Percentiles rank a stretch among this genome's conserved stretches.
phyloP scores from a whole-genome alignment of 2,329 filamentous ascomycete species.

The Cordyceps pruinosa region DNA sequence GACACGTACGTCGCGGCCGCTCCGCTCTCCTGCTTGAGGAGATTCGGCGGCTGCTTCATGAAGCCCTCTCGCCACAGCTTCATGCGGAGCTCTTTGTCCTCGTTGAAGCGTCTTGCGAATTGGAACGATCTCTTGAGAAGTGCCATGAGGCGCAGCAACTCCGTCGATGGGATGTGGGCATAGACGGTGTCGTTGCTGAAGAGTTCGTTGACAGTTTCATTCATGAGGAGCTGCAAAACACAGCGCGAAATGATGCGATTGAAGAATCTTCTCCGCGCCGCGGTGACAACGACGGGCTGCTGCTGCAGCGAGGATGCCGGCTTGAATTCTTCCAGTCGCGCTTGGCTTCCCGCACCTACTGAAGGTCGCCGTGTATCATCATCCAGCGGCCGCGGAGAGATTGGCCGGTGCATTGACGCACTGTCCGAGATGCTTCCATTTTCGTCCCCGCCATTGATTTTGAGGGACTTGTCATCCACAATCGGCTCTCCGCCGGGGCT shows the following conservation, averaged over 20 bases:
- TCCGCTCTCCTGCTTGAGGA: conserved; percentile 93
- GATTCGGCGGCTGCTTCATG: conserved; percentile 98
- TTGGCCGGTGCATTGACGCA: conserved; percentile 26
- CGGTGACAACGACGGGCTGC: conserved; percentile 86
- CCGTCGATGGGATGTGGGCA: conserved; percentile 79
- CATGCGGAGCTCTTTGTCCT: conserved; percentile 91
- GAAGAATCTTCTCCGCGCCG: conserved; percentile 89
- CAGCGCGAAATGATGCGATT: conserved; percentile 99
- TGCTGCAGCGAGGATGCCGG: conserved; percentile 71
- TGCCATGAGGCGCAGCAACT: conserved; percentile 86
- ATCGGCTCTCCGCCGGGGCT: conserved; percentile 34
- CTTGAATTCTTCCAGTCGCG: conserved; percentile 76
- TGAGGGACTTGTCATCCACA: conserved; percentile 50
- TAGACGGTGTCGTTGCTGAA: conserved; percentile 98
- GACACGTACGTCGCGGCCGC: conserved; percentile 91
- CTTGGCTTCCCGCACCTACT: conserved; percentile 29
- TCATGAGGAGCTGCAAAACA: conserved; percentile 96
- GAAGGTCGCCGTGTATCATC: conserved; percentile 29
- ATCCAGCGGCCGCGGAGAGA: conserved; percentile 25
- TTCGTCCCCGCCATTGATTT: conserved; percentile 50
- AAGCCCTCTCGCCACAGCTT: conserved; percentile 94
- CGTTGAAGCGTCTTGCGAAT: conserved; percentile 96
- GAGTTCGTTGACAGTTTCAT: conserved; percentile 96
- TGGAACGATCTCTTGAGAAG: conserved; percentile 93
- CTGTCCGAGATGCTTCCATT: conserved; percentile 25